phyloP scores from a whole-genome alignment of 148 eudicot genomes.

The Polygonum maritimum region DNA sequence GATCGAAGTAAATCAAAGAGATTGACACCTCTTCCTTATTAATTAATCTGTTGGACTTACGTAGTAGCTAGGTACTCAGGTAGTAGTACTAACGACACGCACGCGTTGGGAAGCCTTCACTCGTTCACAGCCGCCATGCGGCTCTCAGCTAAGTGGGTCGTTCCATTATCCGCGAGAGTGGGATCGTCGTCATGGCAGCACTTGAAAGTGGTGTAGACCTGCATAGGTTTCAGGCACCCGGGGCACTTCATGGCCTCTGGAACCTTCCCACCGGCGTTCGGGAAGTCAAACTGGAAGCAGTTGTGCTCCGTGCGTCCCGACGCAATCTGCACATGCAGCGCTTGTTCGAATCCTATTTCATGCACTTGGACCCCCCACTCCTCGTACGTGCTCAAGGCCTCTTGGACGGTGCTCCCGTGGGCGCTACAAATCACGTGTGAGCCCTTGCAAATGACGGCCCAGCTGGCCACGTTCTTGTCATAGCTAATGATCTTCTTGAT shows the following conservation, averaged over 20 bases:
- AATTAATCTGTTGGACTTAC: too few species aligned
- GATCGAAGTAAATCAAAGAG: too few species aligned
- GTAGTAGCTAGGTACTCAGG: too few species aligned
- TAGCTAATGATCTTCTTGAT: conserved; percentile 30
- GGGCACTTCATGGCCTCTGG: not conserved
- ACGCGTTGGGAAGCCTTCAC: too few species aligned
- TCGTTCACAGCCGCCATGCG: too few species aligned
- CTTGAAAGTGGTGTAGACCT: not conserved
- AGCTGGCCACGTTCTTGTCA: conserved; percentile 24
- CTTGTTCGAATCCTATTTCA: not conserved
- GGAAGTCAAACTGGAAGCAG: not conserved
- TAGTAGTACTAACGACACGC: too few species aligned
- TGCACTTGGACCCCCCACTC: not conserved
- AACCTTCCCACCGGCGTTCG: not conserved
- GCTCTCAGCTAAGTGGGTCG: too few species aligned
- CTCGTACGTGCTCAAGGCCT: not conserved
- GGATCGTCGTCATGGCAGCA: not conserved
- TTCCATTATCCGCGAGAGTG: not conserved
- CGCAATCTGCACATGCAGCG: not conserved
- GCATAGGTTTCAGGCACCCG: not conserved
- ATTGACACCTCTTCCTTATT: not conserved
- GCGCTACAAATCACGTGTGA: conserved; percentile 14
- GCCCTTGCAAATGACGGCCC: conserved; percentile 30
- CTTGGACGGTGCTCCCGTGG: conserved; percentile 11
- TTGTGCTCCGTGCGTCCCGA: not conserved